Conservation (phyloP, 306 rosid species). For the Lotus japonicus region DNA sequence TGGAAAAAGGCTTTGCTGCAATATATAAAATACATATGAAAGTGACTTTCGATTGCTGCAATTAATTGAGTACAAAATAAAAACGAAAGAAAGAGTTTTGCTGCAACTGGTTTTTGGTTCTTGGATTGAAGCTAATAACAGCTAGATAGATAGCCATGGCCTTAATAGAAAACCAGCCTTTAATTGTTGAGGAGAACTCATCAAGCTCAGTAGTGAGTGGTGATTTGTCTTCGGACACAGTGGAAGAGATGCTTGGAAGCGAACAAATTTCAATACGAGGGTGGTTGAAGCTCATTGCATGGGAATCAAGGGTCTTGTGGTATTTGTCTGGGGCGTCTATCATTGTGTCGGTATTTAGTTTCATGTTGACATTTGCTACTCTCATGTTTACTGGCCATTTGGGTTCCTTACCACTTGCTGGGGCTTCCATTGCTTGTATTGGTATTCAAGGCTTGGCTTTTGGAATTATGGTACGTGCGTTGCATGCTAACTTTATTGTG, state of each 20-base stretch:
- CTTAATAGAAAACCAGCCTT: not conserved
- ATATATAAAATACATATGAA: too few relatives aligned
- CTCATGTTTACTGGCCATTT: not conserved
- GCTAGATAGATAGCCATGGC: too few relatives aligned
- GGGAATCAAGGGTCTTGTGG: not conserved
- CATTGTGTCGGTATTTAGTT: not conserved
- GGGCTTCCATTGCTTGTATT: not conserved
- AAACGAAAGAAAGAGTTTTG: too few relatives aligned
- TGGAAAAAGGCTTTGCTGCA: too few relatives aligned
- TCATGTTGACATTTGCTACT: not conserved
- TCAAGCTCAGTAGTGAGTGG: not conserved
- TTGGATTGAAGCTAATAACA: too few relatives aligned
- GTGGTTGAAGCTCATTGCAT: not conserved
- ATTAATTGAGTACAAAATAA: too few relatives aligned
- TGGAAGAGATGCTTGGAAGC: not conserved
- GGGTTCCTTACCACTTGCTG: slow-evolving; percentile 3
- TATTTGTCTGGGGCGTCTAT: not conserved
- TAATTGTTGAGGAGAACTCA: not conserved
- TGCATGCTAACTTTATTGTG: too few relatives aligned
- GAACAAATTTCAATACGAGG: not conserved
- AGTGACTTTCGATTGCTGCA: too few relatives aligned
- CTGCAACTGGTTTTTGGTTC: too few relatives aligned
- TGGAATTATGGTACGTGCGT: not conserved
- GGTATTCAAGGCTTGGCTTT: not conserved
- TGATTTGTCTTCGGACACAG: not conserved